Percentiles rank a stretch among this genome's conserved stretches.
phyloP scores from a whole-genome alignment of 805 yeast genomes.

The Kodamaea hsintzibuensis region DNA sequence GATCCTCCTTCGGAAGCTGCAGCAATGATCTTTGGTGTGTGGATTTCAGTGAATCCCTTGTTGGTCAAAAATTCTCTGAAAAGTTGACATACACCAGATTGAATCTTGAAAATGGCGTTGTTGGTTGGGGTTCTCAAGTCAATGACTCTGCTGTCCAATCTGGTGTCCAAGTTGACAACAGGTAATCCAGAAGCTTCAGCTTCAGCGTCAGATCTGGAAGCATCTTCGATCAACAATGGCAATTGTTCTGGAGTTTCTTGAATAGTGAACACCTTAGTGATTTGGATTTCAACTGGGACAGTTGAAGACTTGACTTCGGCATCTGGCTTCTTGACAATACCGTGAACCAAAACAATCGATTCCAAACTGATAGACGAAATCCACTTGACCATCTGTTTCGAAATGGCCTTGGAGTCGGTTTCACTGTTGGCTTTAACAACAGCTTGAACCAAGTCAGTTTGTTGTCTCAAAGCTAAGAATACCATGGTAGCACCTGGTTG shows the following conservation, averaged over 20 bases:
- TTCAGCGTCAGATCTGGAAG: conserved; percentile 90
- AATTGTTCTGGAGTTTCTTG: conserved; percentile 89
- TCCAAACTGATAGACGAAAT: conserved; percentile 82
- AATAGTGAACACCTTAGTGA: conserved; percentile 71
- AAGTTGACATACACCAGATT: conserved; percentile 82
- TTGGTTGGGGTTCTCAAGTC: conserved; percentile 96
- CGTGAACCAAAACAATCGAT: conserved; percentile 88
- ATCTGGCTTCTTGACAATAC: conserved; percentile 77
- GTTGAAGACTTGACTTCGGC: conserved; percentile 90
- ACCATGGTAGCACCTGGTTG: conserved; percentile 95
- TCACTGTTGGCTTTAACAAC: conserved; percentile 74
- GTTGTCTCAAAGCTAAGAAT: conserved; percentile 91
- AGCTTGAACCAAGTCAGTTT: conserved; percentile 78
- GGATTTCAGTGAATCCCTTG: conserved; percentile 82
- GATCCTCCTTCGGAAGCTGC: conserved; percentile 98
- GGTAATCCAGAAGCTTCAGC: conserved; percentile 92
- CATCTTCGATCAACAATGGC: conserved; percentile 95
- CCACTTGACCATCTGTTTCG: conserved; percentile 98
- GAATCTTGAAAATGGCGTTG: conserved; percentile 95
- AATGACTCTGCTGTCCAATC: conserved; percentile 92
- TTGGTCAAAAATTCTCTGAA: conserved; percentile 82
- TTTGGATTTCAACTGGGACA: conserved; percentile 82
- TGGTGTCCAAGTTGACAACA: conserved; percentile 92
- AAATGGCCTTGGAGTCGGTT: conserved; percentile 48
- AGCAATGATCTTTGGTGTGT: conserved; percentile 93